Evolutionary conservation across 139 green algal species (phyloP).

Genomic region (Mesotaenium endlicherianum): DNA sequence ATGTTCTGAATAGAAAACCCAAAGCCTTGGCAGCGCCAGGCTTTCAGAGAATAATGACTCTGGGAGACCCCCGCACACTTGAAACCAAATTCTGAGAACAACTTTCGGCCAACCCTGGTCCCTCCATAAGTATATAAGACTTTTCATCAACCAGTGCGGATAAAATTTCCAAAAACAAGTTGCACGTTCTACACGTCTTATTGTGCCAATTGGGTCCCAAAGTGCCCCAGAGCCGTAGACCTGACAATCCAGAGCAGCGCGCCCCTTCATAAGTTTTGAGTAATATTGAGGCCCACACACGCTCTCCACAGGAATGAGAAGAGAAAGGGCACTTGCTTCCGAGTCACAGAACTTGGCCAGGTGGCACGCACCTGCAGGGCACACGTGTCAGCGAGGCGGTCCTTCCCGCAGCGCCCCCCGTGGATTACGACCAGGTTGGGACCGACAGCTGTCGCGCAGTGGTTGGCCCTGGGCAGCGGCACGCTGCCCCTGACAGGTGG

Average conservation of each 20-base stretch:
- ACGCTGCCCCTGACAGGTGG: background rate
- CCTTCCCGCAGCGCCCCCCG: background rate
- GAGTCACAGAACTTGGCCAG: background rate
- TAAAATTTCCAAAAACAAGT: background rate
- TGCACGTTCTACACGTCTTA: background rate
- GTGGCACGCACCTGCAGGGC: background rate
- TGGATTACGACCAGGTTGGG: background rate
- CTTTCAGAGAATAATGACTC: too few relatives aligned
- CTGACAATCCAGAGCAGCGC: background rate
- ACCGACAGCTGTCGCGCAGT: slow-evolving; percentile 10
- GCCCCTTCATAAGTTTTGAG: background rate
- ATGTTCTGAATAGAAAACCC: too few relatives aligned
- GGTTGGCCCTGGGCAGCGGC: background rate
- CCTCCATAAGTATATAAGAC: too few relatives aligned
- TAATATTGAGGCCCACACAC: background rate
- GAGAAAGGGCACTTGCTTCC: background rate
- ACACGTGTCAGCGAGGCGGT: background rate
- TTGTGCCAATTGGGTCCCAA: background rate
- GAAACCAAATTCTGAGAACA: too few relatives aligned
- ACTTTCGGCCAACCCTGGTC: too few relatives aligned
- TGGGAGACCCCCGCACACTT: too few relatives aligned
- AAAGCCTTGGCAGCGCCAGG: too few relatives aligned
- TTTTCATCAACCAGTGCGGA: too few relatives aligned
- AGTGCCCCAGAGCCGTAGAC: background rate
- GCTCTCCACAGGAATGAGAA: background rate